Base-by-base conservation (phyloP, 306 rosid species). In the Abrus pulchellus region DNA sequence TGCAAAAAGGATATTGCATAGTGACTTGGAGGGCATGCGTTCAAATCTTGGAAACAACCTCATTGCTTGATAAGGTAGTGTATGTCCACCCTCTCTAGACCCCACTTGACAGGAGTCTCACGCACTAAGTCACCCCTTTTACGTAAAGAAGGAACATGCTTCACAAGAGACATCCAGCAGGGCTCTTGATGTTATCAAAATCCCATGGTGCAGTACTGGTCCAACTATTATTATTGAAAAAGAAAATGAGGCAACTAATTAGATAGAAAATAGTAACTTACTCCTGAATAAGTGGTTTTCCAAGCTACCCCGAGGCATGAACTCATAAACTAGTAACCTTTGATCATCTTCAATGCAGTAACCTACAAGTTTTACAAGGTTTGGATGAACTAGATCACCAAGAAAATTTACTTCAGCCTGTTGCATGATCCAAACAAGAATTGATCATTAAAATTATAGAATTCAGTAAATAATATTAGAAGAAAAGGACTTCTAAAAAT, bases 251-350 rank as follows among this genome's bases (percentile, higher is more conserved):
- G 65, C 54, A 29, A 61, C 10, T 44, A 68, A 68, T 45, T 64
- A 44, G 30, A 54, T 3, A 47, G 47, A 80, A 75, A 69, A 61
- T 62, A 41, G 69, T n/a, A 38, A 75, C 97, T 20, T 90, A 94
- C 99, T 94, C 85, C 99, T 84, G 83, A 94, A 94, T 53, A 94
- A 92, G 87, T 94, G 99, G 82, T 94, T 94, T 87, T 94, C 98
- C 82, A 94, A 79, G 92, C 99, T 94, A 83, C 99, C 99, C 38
- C 99, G 90, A 80, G 97, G 92, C 99, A 94, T 94, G 90, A 94
- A 94, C 84, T 94, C 97, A 61, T 94, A 94, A 61, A 92, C 99
- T 33, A 94, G 89, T 80, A 94, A 80, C 82, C 99, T 89, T 83
- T 94, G 99, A 86, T 94, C 90, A 76, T 94, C 99, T 86, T 94